Conservation (phyloP, 1,284 basidiomycete species). For the Boletus semigastroideus region DNA sequence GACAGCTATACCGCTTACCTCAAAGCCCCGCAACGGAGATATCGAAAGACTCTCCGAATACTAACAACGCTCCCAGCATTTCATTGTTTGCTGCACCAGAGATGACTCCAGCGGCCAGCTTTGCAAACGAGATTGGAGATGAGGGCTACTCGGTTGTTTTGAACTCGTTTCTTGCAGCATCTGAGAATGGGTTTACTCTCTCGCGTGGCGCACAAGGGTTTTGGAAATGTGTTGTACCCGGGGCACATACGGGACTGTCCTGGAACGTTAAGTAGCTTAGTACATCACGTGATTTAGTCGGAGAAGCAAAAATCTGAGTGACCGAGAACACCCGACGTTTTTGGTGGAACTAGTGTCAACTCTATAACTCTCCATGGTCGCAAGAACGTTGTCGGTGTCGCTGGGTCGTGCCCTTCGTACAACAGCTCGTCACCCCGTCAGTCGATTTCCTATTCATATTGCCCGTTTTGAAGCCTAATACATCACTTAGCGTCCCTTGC, state of each 20-base stretch:
- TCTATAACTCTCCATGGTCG: slow-evolving; percentile 49
- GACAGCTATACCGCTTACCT: slow-evolving; percentile 25
- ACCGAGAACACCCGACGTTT: slow-evolving; percentile 35
- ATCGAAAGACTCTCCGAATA: not conserved
- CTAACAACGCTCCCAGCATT: slow-evolving; percentile 3
- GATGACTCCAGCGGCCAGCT: not conserved
- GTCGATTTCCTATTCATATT: slow-evolving; percentile 21
- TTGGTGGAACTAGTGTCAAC: not conserved
- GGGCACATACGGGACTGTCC: slow-evolving; percentile 26
- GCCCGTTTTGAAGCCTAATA: slow-evolving; percentile 7
- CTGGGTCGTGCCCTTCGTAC: slow-evolving; percentile 62
- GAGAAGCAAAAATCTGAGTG: slow-evolving; percentile 24
- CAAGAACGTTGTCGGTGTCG: slow-evolving; percentile 58
- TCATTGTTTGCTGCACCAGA: slow-evolving; percentile 27
- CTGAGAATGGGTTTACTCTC: slow-evolving; percentile 57
- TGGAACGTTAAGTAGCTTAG: slow-evolving; percentile 10
- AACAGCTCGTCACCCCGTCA: slow-evolving; percentile 56
- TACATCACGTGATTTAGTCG: slow-evolving; percentile 14
- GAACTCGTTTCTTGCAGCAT: slow-evolving; percentile 49
- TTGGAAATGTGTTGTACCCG: slow-evolving; percentile 44
- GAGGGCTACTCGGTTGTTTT: slow-evolving; percentile 25
- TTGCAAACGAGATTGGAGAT: not conserved
- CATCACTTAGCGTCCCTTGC: slow-evolving; percentile 37
- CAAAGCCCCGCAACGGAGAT: not conserved
- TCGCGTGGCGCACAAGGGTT: slow-evolving; percentile 25